Conservation (phyloP, 306 rosid species). For the Coriaria nepalensis region DNA sequence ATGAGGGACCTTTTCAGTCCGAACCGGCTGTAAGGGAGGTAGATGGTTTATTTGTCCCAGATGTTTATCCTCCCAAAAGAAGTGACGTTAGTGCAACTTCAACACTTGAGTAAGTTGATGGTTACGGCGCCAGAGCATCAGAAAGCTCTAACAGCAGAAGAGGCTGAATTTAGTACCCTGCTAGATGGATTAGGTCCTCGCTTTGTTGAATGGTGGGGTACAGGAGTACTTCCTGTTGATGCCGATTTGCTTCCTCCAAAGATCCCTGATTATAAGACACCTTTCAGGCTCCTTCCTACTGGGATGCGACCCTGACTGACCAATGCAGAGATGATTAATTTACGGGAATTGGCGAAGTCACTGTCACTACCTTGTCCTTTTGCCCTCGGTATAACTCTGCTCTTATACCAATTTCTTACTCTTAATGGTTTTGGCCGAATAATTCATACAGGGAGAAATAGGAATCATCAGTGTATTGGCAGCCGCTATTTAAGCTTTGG, state of each 20-base stretch:
- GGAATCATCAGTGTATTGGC: slow-evolving; percentile 96
- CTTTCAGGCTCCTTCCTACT: slow-evolving; percentile 82
- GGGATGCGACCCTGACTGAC: slow-evolving; percentile 68
- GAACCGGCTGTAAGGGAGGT: slow-evolving; percentile 36
- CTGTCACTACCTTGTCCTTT: slow-evolving; percentile 89
- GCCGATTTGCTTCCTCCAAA: slow-evolving; percentile 75
- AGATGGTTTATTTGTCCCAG: slow-evolving; percentile 47
- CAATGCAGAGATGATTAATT: slow-evolving; percentile 60
- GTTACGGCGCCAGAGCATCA: slow-evolving; percentile 15
- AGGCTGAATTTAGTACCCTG: slow-evolving; percentile 52
- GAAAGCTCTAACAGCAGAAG: slow-evolving; percentile 53
- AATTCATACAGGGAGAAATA: slow-evolving; percentile 61
- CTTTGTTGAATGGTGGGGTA: slow-evolving; percentile 93
- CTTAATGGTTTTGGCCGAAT: background rate
- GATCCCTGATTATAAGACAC: slow-evolving; percentile 75
- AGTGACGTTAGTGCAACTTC: slow-evolving; percentile 20
- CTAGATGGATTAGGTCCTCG: slow-evolving; percentile 87
- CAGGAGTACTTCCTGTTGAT: slow-evolving; percentile 87
- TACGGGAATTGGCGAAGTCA: slow-evolving; percentile 66
- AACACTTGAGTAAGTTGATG: slow-evolving; percentile 21
- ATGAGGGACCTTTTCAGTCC: slow-evolving; percentile 40
- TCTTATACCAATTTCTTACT: background rate
- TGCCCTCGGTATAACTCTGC: slow-evolving; percentile 65
- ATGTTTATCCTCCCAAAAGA: slow-evolving; percentile 39
- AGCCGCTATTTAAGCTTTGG: slow-evolving; percentile 75